Base-by-base conservation (phyloP, 495 filamentous ascomycete species). In the Penicillium coffeae region DNA sequence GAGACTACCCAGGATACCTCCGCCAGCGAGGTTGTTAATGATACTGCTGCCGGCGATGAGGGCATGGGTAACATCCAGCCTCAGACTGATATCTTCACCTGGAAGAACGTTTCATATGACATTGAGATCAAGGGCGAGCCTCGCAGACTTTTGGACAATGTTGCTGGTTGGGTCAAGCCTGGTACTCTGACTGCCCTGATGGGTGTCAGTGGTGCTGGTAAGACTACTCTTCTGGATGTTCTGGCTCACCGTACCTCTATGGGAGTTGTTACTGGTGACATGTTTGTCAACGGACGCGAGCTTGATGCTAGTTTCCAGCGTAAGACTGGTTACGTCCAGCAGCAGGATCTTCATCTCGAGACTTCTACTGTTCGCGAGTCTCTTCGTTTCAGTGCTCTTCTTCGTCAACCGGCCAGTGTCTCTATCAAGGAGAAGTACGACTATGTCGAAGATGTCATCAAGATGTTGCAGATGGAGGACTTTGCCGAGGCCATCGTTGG, bases 401-500 rank as follows among this genome's bases (percentile, higher is more conserved):
- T 96, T 8, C 85, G 91, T 33, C 91, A 95, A 58, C 87, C 91
- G 1, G 80, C 78, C 16, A 72, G 84, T 19, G 75, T 87, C 12
- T 71, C 84, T 1, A 76, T 74, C n/a, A 59, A 78, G 39, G 89
- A 96, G 64, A 96, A 96, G 70, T 69, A 87, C n/a, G 88, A 76
- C 1, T 95, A 95, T 51, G 91, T 95, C 16, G 84, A 94, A 27
- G 87, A 95, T 59, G 90, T 97, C 39, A 94, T 97, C 59, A 86
- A 83, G 65, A 78, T 95, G 14, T 69, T 97, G 22, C 86, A 89
- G 2, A 92, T 95, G 90, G 72, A 86, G 59, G 80, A 84, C 27
- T 90, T 87, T 51, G 86, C 87, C 12, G 89, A 94, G 51, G 89
- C 90, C 15, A 74, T 94, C 34, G 86, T 95, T 39, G 90, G 90